Evolutionary conservation across 2,329 filamentous ascomycete species (phyloP).

Genomic region (Ambrosiella beaveri): DNA sequence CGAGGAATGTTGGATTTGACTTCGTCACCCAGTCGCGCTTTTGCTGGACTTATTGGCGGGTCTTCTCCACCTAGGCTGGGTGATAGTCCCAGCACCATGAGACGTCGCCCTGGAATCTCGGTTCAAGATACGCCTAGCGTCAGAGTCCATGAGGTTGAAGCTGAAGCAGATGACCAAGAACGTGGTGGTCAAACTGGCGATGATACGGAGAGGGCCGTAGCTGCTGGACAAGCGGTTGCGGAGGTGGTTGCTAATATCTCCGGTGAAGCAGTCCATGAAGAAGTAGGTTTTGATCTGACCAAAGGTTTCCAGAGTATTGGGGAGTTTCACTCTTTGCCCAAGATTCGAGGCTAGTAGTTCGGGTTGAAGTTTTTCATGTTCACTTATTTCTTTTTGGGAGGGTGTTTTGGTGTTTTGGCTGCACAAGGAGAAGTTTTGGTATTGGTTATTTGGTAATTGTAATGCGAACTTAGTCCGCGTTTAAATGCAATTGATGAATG

Average conservation of each 20-base stretch:
- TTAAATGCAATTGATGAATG: no score
- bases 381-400: not conserved
- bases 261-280: slow-evolving; percentile 20
- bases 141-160: not conserved
- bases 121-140: no score
- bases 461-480: no score
- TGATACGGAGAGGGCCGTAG: slow-evolving; percentile 14
- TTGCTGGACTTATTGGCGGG: not conserved
- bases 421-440: no score
- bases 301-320: slow-evolving; percentile 51
- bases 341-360: slow-evolving; percentile 25
- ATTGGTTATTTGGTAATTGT: no score
- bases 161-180: slow-evolving; percentile 18
- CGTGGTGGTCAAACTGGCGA: slow-evolving; percentile 13
- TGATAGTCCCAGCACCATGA: slow-evolving; percentile 17
- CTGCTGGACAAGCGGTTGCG: slow-evolving; percentile 12
- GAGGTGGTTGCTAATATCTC: slow-evolving; percentile 10
- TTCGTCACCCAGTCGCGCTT: slow-evolving; percentile 38
- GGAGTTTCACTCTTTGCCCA: slow-evolving; percentile 37
- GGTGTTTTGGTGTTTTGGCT: no score
- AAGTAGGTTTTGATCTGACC: slow-evolving; percentile 39
- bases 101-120: not conserved
- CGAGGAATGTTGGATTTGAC: slow-evolving; percentile 33
- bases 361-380: not conserved
- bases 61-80: slow-evolving; percentile 5